Percentiles rank a stretch among this genome's conserved stretches.
Evolutionary conservation across 2,329 filamentous ascomycete genomes (phyloP).

Genomic region (Aspergillus sp.): DNA sequence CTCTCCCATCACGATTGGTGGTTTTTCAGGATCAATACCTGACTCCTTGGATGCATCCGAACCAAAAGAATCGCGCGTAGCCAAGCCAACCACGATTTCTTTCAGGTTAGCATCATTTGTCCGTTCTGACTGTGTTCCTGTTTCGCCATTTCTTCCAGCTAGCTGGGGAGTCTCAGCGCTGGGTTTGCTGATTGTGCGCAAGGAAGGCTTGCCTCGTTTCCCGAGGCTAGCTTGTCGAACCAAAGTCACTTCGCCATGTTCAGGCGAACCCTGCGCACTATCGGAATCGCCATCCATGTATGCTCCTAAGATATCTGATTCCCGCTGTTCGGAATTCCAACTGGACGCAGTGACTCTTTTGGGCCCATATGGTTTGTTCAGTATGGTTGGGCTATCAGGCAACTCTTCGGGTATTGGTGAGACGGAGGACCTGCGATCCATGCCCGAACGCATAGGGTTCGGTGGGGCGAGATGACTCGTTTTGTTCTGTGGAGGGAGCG

Average conservation of each 20-base stretch:
- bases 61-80: constrained; percentile 21
- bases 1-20: constrained; percentile 27
- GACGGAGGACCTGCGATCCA: constrained; percentile 64
- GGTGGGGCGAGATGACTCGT: constrained; percentile 31
- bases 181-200: constrained; percentile 41
- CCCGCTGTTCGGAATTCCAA: constrained; percentile 57
- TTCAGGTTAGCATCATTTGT: constrained; percentile 14
- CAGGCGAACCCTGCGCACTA: constrained; percentile 19
- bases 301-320: constrained; percentile 47
- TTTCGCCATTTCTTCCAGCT: constrained; percentile 12
- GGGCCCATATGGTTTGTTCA: constrained; percentile 65
- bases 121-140: neutral
- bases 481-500: constrained; percentile 26
- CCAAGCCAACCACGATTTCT: constrained; percentile 10
- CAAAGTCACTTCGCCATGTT: constrained; percentile 28
- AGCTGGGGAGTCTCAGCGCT: constrained; percentile 24
- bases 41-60: constrained; percentile 22
- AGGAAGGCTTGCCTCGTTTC: constrained; percentile 41
- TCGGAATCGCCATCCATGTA: constrained; percentile 34
- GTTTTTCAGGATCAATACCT: constrained; percentile 35
- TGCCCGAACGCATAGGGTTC: constrained; percentile 42
- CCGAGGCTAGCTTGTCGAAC: constrained; percentile 46
- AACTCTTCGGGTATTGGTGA: constrained; percentile 76
- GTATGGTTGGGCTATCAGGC: constrained; percentile 49
- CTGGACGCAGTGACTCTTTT: constrained; percentile 70